Evolutionary conservation across 768 basidiomycete species (phyloP), one percentile per base, ranked within the genome.

Genomic region (Phlebiopsis flavidoalba): DNA sequence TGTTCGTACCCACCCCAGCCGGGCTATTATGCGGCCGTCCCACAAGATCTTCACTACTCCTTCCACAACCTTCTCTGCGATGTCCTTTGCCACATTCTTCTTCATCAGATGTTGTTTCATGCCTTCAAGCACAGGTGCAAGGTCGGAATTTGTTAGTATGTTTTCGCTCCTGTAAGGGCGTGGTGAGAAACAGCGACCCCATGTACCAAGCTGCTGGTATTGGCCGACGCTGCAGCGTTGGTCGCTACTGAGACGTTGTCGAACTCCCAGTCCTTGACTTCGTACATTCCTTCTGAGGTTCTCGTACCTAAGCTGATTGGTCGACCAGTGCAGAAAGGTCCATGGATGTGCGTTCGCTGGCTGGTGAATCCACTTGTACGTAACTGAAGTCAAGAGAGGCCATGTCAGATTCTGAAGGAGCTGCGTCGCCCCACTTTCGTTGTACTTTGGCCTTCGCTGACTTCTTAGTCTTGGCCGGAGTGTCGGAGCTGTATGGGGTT

Each of bases 71-170:
- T 95, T 93, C 63, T 95, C 93, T 12, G 95, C 81, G 63, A 98
- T 98, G 61, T 95, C 94, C 73, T 86, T 91, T 4, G 97, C 97
- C 5, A 99, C 97, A 68, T 99, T 99, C 80, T 98, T 98, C 76
- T 89, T 86, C 95, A 98, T 98, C 49, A 99, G 79, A 73, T 98
- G 96, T 62, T 95, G 93, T 72, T 96, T 95, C 95, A 98, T 98
- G 17, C 86, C 91, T 54, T 89, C 89, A 49, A 98, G 71, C 0
- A 96, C 91, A 8, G 96, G 96, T 65, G 84, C 83, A 57, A 98
- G 73, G 71, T 98, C 96, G 43, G 84, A 80, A 58, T 91, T 83
- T 0, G 89, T 89, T 58, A 99, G 26, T 6, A 76, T 1, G 86
- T 78, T 73, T 94, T 95, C 24, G 86, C 86, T 0, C 94, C 92